Percentiles rank a stretch among this genome's conserved stretches.
phyloP scores from a whole-genome alignment of 2,329 filamentous ascomycete species.

The Aspergillus sp. region DNA sequence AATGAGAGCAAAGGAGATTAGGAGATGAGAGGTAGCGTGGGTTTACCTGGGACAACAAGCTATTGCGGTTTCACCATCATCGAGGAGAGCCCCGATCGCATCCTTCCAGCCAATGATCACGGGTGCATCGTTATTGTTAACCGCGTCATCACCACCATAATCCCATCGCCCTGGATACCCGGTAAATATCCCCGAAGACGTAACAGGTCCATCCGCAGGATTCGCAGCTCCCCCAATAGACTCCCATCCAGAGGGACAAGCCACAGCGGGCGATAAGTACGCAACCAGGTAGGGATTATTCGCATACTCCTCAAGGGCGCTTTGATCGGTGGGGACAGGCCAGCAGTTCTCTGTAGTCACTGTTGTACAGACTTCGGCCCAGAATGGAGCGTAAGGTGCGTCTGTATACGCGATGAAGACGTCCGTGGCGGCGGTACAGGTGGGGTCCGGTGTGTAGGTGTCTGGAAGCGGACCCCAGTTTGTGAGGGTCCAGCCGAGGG shows the following conservation, averaged over 20 bases:
- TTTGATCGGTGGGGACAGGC: background rate
- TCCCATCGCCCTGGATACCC: background rate
- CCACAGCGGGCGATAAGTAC: background rate
- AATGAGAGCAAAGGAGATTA: background rate
- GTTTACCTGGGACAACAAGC: constrained; percentile 1
- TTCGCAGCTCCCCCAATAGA: background rate
- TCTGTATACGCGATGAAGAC: background rate
- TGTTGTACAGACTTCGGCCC: background rate
- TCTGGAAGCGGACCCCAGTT: background rate
- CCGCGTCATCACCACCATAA: background rate
- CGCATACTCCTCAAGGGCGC: background rate
- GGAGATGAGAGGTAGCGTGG: no score
- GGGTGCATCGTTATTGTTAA: background rate
- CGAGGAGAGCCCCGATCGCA: background rate
- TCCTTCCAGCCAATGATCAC: background rate
- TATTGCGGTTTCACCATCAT: background rate
- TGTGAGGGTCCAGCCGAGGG: background rate
- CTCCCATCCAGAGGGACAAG: background rate
- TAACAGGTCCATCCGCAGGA: background rate
- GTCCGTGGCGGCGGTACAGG: background rate
- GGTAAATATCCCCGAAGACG: background rate
- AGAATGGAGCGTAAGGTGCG: background rate
- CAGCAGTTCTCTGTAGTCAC: background rate
- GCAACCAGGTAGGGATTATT: background rate
- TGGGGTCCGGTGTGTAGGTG: background rate